Evolutionary conservation across 805 yeast genomes (phyloP), one percentile per base, ranked within the genome.

Genomic region (Saccharomycopsis amapae): DNA sequence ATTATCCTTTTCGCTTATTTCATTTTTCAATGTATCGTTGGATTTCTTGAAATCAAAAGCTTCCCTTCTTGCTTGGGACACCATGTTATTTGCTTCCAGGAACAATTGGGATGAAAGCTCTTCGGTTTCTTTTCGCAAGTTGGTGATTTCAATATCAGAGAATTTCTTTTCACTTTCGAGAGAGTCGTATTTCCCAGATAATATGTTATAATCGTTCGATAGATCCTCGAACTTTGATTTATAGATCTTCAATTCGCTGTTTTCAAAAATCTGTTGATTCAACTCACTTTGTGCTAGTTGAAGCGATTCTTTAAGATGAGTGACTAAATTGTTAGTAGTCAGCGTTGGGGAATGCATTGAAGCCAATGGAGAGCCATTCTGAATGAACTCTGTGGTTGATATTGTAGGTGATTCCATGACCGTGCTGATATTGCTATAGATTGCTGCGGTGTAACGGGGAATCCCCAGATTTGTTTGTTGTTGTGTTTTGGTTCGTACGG

Each of bases 1-100:
- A n/a, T 66, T 62, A 56, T 86, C 87, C 57, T 80, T 80, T 60
- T 87, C 96, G 30, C 69, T 72, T 32, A 84, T 58, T 17, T 73
- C 73, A 5, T 65, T 68, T 1, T 66, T 55, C 42, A 84, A 60
- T 51, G 72, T 75, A 26, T 72, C 66, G 54, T 83, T 83, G 51
- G 78, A 75, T 40, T 75, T 63, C 54, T 79, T 78, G 49, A 69
- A 68, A 24, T 74, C 75, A 56, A 79, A 73, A 3, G 81, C 73
- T 49, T 81, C 85, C 45, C 78, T 71, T 49, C 85, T 76, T 0
- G 95, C 95, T 50, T 79, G 76, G 38, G 82, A 76, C 3, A 86
- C 96, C 85, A 85, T 85, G 42, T 72, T 71, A 58, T 86, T 86
- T 13, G 96, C 96, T 58, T 87, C 93, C 51, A 76, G 81, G 58